Conservation (phyloP, 2,329 filamentous ascomycete species). For the Canariomyces notabilis region DNA sequence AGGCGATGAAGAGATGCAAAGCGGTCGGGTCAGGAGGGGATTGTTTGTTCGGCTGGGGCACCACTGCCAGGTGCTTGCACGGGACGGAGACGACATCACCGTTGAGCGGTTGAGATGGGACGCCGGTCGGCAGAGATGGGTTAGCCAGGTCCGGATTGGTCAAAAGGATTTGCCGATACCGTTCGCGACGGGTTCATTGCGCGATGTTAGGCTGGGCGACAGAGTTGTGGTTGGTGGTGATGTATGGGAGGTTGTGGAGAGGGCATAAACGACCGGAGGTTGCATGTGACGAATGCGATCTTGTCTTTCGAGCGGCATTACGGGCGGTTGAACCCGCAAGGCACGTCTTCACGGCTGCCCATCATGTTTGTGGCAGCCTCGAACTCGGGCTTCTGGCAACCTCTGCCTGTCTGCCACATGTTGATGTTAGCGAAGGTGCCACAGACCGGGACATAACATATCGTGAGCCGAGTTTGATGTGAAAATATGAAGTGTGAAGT, state of each 20-base stretch:
- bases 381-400: no score
- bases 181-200: constrained; percentile 9
- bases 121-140: constrained; percentile 4
- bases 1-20: constrained; percentile 19
- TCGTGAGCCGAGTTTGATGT: no score
- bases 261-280: no score
- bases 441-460: no score
- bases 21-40: constrained; percentile 7
- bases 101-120: constrained; percentile 15
- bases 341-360: no score
- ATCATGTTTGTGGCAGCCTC: no score
- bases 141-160: constrained; percentile 5
- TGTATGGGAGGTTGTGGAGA: constrained; percentile 22
- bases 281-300: no score
- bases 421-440: no score
- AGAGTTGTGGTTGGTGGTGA: constrained; percentile 7
- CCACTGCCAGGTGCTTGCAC: constrained; percentile 15
- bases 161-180: constrained; percentile 9
- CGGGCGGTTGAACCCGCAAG: no score
- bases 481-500: no score
- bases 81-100: constrained; percentile 7
- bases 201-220: constrained; percentile 5
- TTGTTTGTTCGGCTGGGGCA: constrained; percentile 17
- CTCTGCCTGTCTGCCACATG: no score
- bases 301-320: no score